Base-by-base conservation (phyloP, 352 stramenopile species). In the Pythium periplocum region DNA sequence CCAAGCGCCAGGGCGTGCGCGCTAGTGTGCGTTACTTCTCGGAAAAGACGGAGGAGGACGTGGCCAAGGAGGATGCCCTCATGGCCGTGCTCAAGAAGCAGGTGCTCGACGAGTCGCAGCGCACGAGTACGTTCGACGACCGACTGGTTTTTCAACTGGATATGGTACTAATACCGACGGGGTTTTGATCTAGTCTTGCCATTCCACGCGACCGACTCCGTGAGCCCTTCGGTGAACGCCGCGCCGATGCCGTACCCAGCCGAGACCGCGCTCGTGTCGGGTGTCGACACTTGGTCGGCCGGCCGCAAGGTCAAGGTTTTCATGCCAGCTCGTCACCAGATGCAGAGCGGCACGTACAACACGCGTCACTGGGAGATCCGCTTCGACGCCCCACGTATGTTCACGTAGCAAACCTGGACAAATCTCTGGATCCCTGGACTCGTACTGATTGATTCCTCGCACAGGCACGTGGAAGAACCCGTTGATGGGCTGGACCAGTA, bases 401-500 rank as follows among this genome's bases (percentile, higher is more conserved):
- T 43, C 17, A 26, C 17, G 17, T 26, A 26, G 17, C 17, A 26
- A 26, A 26, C 17, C 17, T 26, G 17, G 17, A 26, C 17, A 26
- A 26, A 26, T 26, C 17, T 26, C 17, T 26, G 17, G 17, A 26
- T 26, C 17, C 17, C 17, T 26, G 17, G 17, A 26, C 17, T 26
- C 17, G 17, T 26, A 26, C 17, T 26, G 17, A 26, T 26, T 26
- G 17, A 26, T 31, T 53, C 4, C 3, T 64, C 32, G 36, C 33
- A 6, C 35, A 62, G 53, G 52, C 49, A 90, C 77, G 60, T 98
- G 93, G 93, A 68, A 79, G 30, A 98, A 98, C 76, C 88, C 90
- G 31, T 75, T 98, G 34, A 98, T 98, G 93, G 90, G 90, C 54
- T 98, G 93, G 93, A 95, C 87, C 35, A 93, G 73, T 51, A 93